These are phyloP conservation scores for Alisma plantagoaquatica DNA, from an alignment of 106 monocot genomes.

Conservation along the genomic window DNA sequence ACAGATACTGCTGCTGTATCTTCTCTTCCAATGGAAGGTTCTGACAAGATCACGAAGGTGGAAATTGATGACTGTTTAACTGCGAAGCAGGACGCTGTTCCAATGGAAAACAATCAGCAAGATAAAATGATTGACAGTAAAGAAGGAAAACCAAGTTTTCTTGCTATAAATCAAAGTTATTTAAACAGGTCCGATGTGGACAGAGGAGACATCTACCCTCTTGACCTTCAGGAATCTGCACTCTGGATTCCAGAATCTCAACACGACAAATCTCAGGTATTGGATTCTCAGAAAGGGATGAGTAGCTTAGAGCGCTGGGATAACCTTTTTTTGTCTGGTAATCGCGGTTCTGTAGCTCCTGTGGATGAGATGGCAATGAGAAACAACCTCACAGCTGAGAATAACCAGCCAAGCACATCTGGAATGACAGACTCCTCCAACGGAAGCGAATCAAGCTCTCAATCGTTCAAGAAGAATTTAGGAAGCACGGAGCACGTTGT, in stretches of 20 bases:
- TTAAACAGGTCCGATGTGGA: too few species aligned
- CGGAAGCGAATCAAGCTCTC: constrained; percentile 60
- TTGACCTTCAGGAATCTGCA: too few species aligned
- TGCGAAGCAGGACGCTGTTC: too few species aligned
- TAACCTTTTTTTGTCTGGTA: constrained; percentile 5
- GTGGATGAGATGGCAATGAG: constrained; percentile 14
- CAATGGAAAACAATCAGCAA: too few species aligned
- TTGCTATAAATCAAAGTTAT: too few species aligned
- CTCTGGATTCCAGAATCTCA: too few species aligned
- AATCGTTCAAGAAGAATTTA: constrained; percentile 22
- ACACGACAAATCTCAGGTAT: too few species aligned
- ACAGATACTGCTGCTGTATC: constrained; percentile 5
- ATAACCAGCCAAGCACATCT: constrained; percentile 38
- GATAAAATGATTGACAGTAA: too few species aligned
- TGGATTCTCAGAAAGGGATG: neutral
- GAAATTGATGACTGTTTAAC: constrained; percentile 19
- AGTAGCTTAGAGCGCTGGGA: constrained; percentile 5
- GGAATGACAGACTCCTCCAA: constrained; percentile 73
- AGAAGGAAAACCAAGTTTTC: too few species aligned
- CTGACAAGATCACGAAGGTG: constrained; percentile 17
- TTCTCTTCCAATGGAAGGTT: constrained; percentile 7
- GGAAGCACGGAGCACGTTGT: constrained; percentile 2
- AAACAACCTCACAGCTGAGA: constrained; percentile 16
- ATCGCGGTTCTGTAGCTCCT: constrained; percentile 7
- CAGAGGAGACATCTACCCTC: too few species aligned